Base-by-base conservation (phyloP, 257 asterid species). In the Phtheirospermum japonicum region DNA sequence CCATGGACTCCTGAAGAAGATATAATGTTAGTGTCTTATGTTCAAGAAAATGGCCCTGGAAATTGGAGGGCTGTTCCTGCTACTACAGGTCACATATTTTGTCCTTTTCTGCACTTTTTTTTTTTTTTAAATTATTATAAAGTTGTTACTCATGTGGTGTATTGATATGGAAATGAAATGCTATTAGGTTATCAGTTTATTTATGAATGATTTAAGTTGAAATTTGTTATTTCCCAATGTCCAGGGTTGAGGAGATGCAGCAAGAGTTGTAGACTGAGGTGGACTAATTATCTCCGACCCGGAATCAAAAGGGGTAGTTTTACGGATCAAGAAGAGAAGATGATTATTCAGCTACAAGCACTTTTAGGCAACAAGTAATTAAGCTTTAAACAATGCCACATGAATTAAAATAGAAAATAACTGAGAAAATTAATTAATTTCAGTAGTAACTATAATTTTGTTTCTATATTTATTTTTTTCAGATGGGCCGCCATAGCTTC, bases 401-500 rank as follows among this genome's bases (percentile, higher is more conserved):
- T n/a, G n/a, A n/a, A n/a, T n/a, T n/a, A n/a, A n/a, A n/a, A n/a
- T 78, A 28, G 71, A 13, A 4, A 7, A 17, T 19, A n/a, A n/a
- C n/a, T n/a, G n/a, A n/a, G n/a, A n/a, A n/a, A n/a, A n/a, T n/a
- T n/a, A n/a, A n/a, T n/a, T n/a, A n/a, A n/a, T n/a, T n/a, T n/a
- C n/a, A n/a, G n/a, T n/a, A n/a, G n/a, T n/a, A n/a, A n/a, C n/a
- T n/a, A n/a, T n/a, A n/a, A n/a, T 49, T 19, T 7, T n/a, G n/a
- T n/a, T n/a, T n/a, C n/a, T n/a, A n/a, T n/a, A n/a, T 20, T 19
- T 50, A 4, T 7, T 8, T 17, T 7, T 50, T 7, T 6, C 76
- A 93, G 99, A 73, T 93, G 99, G 99, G 99, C 99, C 7, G 96
- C 99, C n/a, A 89, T 93, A 57, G 97, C 99, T 64, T 83, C 96